Conservation (phyloP, 192 early-diverging fungal genomes). For the Gigaspora rosea region DNA sequence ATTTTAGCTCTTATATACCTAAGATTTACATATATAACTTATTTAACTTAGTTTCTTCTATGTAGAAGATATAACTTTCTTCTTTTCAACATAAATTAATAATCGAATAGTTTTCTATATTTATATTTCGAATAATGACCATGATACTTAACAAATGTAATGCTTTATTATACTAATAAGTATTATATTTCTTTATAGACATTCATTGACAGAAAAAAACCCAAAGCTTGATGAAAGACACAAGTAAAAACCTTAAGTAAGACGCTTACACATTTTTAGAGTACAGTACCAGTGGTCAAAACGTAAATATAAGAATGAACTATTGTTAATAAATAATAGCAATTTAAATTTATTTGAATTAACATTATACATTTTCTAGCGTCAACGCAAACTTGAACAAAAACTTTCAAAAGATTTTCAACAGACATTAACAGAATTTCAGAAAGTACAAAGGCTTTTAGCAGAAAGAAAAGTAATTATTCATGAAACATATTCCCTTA, state of each 20-base stretch:
- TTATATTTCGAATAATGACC: no score
- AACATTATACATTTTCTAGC: slow-evolving; percentile 38
- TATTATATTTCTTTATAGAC: no score
- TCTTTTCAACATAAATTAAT: no score
- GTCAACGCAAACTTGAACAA: slow-evolving; percentile 83
- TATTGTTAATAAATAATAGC: not conserved
- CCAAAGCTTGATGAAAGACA: slow-evolving; percentile 76
- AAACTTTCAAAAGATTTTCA: slow-evolving; percentile 96
- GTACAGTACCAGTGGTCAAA: slow-evolving; percentile 40
- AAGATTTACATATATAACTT: no score
- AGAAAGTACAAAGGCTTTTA: slow-evolving; percentile 77
- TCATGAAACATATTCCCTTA: slow-evolving; percentile 60
- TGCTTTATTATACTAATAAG: no score
- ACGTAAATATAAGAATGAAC: slow-evolving; percentile 28
- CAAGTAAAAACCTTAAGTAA: slow-evolving; percentile 81
- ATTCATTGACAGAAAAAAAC: slow-evolving; percentile 81
- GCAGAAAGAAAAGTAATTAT: slow-evolving; percentile 67
- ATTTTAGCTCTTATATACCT: no score
- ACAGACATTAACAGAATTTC: slow-evolving; percentile 86
- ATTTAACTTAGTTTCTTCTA: no score
- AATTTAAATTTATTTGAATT: not conserved
- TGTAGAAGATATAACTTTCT: no score
- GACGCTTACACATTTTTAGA: slow-evolving; percentile 61
- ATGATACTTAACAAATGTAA: no score
- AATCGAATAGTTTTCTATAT: no score